Percentiles rank a stretch among this genome's conserved stretches.
These are phyloP conservation scores for Pythium rishiriense DNA, from an alignment of 352 stramenopile genomes.

Conservation along the genomic window DNA sequence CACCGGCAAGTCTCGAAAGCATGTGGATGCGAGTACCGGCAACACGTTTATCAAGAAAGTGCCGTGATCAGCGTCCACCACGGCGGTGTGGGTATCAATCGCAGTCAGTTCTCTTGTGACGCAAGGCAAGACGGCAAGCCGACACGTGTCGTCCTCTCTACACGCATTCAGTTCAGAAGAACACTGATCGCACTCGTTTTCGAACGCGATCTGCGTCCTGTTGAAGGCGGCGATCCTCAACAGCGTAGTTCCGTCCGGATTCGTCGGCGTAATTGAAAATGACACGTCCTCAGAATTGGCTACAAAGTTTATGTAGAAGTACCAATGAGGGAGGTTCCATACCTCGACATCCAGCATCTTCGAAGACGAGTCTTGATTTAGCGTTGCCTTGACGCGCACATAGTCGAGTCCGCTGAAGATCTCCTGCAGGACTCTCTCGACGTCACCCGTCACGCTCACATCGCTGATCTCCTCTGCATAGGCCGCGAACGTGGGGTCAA, in stretches of 20 bases:
- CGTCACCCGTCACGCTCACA: not conserved
- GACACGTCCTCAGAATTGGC: not conserved
- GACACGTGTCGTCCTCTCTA: slow-evolving; percentile 9
- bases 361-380: too few relatives aligned
- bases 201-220: not conserved
- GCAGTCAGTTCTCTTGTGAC: not conserved
- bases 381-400: slow-evolving; percentile 1
- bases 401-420: not conserved
- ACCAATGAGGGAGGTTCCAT: slow-evolving; percentile 18
- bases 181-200: slow-evolving; percentile 12
- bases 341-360: slow-evolving; percentile 3
- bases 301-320: slow-evolving; percentile 12
- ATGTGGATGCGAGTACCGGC: not conserved
- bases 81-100: not conserved
- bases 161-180: slow-evolving; percentile 11
- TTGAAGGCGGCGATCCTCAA: slow-evolving; percentile 16
- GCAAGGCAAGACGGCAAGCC: slow-evolving; percentile 11
- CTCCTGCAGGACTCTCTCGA: not conserved
- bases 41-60: slow-evolving; percentile 14
- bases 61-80: slow-evolving; percentile 10
- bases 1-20: slow-evolving; percentile 1
- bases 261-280: not conserved
- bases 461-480: not conserved
- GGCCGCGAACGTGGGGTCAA: not conserved
- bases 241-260: not conserved